phyloP scores from a whole-genome alignment of 2,329 filamentous ascomycete species.

The Coleophoma crateriformis region DNA sequence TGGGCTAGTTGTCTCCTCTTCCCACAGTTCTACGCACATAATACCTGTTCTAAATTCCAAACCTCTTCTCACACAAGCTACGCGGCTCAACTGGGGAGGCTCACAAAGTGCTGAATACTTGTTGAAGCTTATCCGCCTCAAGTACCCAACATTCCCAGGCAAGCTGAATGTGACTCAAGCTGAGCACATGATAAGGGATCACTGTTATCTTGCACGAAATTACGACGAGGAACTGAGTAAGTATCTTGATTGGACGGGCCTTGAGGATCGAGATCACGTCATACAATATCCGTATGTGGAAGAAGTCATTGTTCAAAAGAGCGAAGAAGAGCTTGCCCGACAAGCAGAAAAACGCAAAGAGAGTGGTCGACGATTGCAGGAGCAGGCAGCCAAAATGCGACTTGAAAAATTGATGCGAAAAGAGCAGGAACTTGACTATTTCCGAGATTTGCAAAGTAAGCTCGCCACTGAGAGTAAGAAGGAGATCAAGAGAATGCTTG shows the following conservation, averaged over 20 bases:
- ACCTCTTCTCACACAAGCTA: slow-evolving; percentile 77
- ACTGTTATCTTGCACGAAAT: slow-evolving; percentile 82
- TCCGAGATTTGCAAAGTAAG: slow-evolving; percentile 72
- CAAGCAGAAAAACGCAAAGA: slow-evolving; percentile 95
- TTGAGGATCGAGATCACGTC: slow-evolving; percentile 84
- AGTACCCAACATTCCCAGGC: slow-evolving; percentile 84
- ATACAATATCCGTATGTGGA: slow-evolving; percentile 94
- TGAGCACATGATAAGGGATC: slow-evolving; percentile 79
- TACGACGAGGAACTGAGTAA: slow-evolving; percentile 72
- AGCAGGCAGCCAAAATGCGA: slow-evolving; percentile 96
- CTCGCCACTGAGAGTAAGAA: slow-evolving; percentile 81
- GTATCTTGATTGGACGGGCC: slow-evolving; percentile 84
- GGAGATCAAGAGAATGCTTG: slow-evolving; percentile 78
- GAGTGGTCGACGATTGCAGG: slow-evolving; percentile 82
- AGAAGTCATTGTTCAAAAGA: slow-evolving; percentile 85
- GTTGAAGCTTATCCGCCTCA: slow-evolving; percentile 80
- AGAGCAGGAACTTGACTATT: slow-evolving; percentile 92
- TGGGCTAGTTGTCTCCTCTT: slow-evolving; percentile 85
- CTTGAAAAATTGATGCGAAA: slow-evolving; percentile 93
- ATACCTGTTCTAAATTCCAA: slow-evolving; percentile 89
- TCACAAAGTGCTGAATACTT: slow-evolving; percentile 87
- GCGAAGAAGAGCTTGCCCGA: slow-evolving; percentile 83
- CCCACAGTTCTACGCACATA: slow-evolving; percentile 88
- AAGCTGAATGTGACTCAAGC: slow-evolving; percentile 84
- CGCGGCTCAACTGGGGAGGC: slow-evolving; percentile 90